Conservation (phyloP, 192 early-diverging fungal species). For the Radiomyces spectabilis region DNA sequence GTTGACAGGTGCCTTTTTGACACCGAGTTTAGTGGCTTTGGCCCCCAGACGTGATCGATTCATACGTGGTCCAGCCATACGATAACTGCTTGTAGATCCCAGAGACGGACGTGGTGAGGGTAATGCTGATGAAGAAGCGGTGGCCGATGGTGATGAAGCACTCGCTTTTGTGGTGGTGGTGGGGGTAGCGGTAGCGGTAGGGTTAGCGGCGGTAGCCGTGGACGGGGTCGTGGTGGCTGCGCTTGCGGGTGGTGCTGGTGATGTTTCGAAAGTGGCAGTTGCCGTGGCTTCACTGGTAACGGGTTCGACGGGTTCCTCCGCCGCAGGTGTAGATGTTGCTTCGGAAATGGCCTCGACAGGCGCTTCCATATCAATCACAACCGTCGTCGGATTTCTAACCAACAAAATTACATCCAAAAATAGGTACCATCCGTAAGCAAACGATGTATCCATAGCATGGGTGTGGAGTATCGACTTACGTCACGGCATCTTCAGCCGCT, state of each 20-base stretch:
- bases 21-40: constrained; percentile 79
- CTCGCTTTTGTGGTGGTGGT: constrained; percentile 12
- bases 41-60: constrained; percentile 65
- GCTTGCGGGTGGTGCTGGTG: no score
- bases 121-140: no score
- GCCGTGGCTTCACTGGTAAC: background rate
- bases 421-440: background rate
- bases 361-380: constrained; percentile 13
- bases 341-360: background rate
- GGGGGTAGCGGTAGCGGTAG: constrained; percentile 14
- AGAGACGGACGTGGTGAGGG: no score
- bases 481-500: constrained; percentile 56
- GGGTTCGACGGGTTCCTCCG: background rate
- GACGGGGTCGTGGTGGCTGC: no score
- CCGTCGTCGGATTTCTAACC: constrained; percentile 18
- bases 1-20: constrained; percentile 69
- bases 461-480: constrained; percentile 5
- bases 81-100: no score
- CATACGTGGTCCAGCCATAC: constrained; percentile 26
- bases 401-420: background rate
- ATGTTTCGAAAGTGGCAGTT: background rate
- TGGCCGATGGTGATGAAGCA: no score
- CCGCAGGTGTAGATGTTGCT: background rate
- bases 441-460: background rate
- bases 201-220: constrained; percentile 1